Percentiles rank a stretch among this genome's conserved stretches.
These are phyloP conservation scores for Daldinia sp. DNA, from an alignment of 2,329 filamentous ascomycete genomes.

Conservation along the genomic window DNA sequence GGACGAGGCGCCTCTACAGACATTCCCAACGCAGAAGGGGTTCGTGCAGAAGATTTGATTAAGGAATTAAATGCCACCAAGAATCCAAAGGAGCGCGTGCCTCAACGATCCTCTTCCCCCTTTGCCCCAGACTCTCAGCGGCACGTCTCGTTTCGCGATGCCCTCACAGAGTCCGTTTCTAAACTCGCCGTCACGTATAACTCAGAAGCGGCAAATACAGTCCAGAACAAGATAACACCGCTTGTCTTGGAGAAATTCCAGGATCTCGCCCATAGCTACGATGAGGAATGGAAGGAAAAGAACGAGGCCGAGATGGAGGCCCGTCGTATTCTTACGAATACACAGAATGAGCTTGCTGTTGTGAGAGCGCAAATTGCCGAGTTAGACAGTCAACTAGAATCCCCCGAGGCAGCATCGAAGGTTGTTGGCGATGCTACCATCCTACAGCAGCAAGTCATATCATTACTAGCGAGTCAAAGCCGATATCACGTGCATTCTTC, in stretches of 20 bases:
- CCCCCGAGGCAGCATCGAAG: slow-evolving; percentile 62
- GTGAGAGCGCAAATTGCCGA: slow-evolving; percentile 67
- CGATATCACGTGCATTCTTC: slow-evolving; percentile 60
- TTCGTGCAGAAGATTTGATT: slow-evolving; percentile 86
- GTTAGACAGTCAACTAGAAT: slow-evolving; percentile 63
- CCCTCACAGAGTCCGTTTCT: slow-evolving; percentile 53
- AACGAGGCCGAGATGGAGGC: slow-evolving; percentile 74
- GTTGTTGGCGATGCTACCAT: slow-evolving; percentile 60
- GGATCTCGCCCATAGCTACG: slow-evolving; percentile 74
- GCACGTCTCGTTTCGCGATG: slow-evolving; percentile 62
- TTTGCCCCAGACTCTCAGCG: slow-evolving; percentile 70
- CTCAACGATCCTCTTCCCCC: slow-evolving; percentile 78
- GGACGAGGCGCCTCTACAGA: slow-evolving; percentile 84
- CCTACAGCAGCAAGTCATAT: slow-evolving; percentile 58
- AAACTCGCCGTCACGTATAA: slow-evolving; percentile 57
- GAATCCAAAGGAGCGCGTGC: slow-evolving; percentile 68
- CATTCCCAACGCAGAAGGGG: slow-evolving; percentile 80
- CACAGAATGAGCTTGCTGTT: slow-evolving; percentile 71
- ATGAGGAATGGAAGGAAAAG: slow-evolving; percentile 78
- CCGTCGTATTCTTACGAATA: slow-evolving; percentile 69
- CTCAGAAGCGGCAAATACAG: slow-evolving; percentile 72
- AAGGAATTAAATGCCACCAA: slow-evolving; percentile 75
- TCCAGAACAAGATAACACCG: slow-evolving; percentile 73
- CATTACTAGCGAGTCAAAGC: slow-evolving; percentile 61
- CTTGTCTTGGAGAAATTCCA: slow-evolving; percentile 77